A percentile compares a stretch with the other conserved stretches of the same genome.
Conservation (phyloP, 2,329 filamentous ascomycete species). For the Colletotrichum navitas region DNA sequence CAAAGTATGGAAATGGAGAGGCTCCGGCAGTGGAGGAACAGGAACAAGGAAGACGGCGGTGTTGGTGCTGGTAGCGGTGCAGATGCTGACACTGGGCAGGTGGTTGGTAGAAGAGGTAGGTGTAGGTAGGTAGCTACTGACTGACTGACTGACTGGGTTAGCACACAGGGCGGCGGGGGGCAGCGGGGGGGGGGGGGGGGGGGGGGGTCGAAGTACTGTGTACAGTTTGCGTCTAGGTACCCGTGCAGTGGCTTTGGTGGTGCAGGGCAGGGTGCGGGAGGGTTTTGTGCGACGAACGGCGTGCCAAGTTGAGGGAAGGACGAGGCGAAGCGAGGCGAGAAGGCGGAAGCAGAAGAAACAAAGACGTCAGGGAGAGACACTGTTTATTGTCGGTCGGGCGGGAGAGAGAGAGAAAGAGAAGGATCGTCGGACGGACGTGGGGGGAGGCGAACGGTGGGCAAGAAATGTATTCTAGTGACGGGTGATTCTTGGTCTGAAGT, state of each 20-base stretch:
- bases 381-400: neutral
- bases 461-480: neutral
- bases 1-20: conserved; percentile 39
- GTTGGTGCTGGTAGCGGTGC: neutral
- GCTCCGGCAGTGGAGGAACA: conserved; percentile 32
- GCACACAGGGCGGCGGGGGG: neutral
- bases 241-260: conserved; percentile 9
- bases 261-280: conserved; percentile 18
- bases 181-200: neutral
- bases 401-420: neutral
- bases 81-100: conserved; percentile 11
- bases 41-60: conserved; percentile 9
- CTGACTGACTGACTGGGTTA: neutral
- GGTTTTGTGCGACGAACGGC: conserved; percentile 32
- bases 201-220: neutral
- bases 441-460: neutral
- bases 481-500: conserved; percentile 15
- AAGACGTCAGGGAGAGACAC: conserved; percentile 28
- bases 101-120: neutral
- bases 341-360: neutral
- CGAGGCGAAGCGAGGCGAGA: conserved; percentile 17
- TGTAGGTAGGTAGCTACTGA: neutral
- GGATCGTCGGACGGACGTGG: too few relatives aligned
- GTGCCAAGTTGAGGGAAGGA: conserved; percentile 23
- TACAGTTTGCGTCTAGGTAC: conserved; percentile 9